Evolutionary conservation across 495 filamentous ascomycete species (phyloP), one percentile per base, ranked within the genome.

Genomic region (Endocarpon pusillum): DNA sequence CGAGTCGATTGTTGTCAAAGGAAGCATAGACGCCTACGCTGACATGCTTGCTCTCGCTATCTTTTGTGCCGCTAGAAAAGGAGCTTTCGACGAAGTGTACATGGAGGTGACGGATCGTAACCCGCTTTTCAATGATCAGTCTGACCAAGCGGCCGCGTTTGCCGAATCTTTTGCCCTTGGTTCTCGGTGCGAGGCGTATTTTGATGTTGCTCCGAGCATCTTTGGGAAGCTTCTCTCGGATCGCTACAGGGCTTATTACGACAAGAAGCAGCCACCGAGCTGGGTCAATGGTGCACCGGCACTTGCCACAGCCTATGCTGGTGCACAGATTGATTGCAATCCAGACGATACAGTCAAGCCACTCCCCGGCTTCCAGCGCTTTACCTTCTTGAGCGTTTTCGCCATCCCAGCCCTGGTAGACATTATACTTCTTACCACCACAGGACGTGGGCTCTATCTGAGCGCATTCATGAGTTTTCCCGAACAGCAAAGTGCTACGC

Each of bases 311-410:
- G 52, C 63, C 11, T 61, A 61, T 39, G 65, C 70, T 20, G 64
- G 66, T 17, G 64, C 63, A 8, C 63, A 71, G 39, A 66, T 64
- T 5, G 70, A 73, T 46, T 57, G 65, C 23, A 59, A 73, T 28
- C 68, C 64, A 0, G 51, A 66, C 19, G 52, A 60, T 16, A 58
- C 56, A 30, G 38, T 46, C 12, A 58, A 58, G 23, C 40, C 49
- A 10, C 56, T 67, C 52, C 61, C 58, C 19, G 49, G 53, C 6
- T 67, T 67, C 34, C 58, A 69, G 33, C 49, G 59, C 18, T 62
- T 73, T 34, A 70, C 66, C 1, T 73, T 73, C 37, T 47, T 75
- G 21, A 64, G 66, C 46, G 64, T 73, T 11, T 75, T 73, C 42
- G 67, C 67, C 3, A 59, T 75, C 32, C 70, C 70, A 1, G 70